Percentiles rank a stretch among this genome's conserved stretches.
Evolutionary conservation across 495 filamentous ascomycete genomes (phyloP).

Genomic region (Jackrogersella minutella): DNA sequence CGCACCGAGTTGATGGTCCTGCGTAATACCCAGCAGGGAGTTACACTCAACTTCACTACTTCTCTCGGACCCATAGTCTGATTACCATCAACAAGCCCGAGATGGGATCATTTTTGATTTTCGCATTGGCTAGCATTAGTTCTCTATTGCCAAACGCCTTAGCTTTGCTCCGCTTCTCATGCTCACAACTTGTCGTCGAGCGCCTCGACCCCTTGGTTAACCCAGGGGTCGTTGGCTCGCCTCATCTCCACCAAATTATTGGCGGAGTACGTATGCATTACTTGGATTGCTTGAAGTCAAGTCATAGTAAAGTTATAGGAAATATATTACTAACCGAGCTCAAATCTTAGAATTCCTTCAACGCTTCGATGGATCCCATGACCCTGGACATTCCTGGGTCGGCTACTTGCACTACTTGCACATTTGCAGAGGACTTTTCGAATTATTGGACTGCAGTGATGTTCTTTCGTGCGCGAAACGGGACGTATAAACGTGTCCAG

Average conservation of each 20-base stretch:
- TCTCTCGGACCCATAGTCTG: no score
- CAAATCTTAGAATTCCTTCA: slow-evolving; percentile 43
- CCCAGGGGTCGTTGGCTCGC: slow-evolving; percentile 45
- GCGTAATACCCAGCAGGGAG: background rate
- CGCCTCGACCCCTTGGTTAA: slow-evolving; percentile 47
- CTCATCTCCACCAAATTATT: slow-evolving; percentile 48
- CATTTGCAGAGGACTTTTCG: slow-evolving; percentile 49
- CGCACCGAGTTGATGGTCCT: background rate
- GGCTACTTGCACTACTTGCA: slow-evolving; percentile 47
- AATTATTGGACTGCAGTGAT: slow-evolving; percentile 52
- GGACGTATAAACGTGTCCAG: slow-evolving; percentile 43
- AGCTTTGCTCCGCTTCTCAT: slow-evolving; percentile 43
- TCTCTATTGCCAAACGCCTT: slow-evolving; percentile 12
- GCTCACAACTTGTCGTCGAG: slow-evolving; percentile 48
- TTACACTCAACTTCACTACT: background rate
- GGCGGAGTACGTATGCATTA: slow-evolving; percentile 44
- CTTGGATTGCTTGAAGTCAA: background rate
- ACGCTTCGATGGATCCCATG: slow-evolving; percentile 46
- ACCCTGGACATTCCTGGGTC: slow-evolving; percentile 34
- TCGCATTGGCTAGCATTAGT: background rate
- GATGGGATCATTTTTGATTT: slow-evolving; percentile 19
- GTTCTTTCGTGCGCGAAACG: slow-evolving; percentile 48
- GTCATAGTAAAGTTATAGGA: background rate
- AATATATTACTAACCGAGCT: background rate
- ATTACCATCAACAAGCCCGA: background rate